phyloP scores from a whole-genome alignment of 1,284 basidiomycete species.

The Ustilago xerochloae region DNA sequence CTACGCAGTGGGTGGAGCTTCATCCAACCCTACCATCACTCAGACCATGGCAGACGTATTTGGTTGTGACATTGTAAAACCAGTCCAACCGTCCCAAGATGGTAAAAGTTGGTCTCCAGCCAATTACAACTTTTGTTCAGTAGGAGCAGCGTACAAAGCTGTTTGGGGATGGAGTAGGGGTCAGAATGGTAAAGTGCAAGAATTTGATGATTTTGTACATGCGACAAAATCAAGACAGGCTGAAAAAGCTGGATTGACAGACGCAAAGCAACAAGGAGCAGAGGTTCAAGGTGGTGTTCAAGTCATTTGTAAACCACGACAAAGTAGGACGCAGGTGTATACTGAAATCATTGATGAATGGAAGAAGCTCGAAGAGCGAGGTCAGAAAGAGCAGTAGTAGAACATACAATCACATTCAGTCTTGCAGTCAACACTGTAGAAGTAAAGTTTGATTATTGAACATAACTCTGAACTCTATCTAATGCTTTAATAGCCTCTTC shows the following conservation, averaged over 20 bases:
- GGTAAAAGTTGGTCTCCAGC: conserved; percentile 30
- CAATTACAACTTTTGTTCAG: conserved; percentile 64
- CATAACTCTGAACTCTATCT: conserved; percentile 16
- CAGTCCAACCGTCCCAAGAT: conserved; percentile 42
- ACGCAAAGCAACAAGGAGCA: background rate
- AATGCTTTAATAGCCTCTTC: conserved; percentile 39
- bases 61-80: conserved; percentile 67
- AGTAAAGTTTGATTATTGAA: conserved; percentile 12
- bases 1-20: conserved; percentile 83
- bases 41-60: conserved; percentile 83
- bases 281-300: conserved; percentile 37
- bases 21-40: conserved; percentile 79
- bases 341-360: conserved; percentile 30
- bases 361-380: conserved; percentile 42
- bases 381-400: conserved; percentile 13
- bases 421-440: background rate
- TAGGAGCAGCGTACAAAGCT: conserved; percentile 65
- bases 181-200: conserved; percentile 9
- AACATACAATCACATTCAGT: background rate
- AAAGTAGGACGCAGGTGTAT: conserved; percentile 32
- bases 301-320: conserved; percentile 26
- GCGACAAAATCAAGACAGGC: conserved; percentile 28
- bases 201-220: conserved; percentile 52
- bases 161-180: conserved; percentile 56
- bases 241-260: conserved; percentile 7